phyloP scores from a whole-genome alignment of 495 filamentous ascomycete genomes.

The Penicillium macrosclerotiorum region DNA sequence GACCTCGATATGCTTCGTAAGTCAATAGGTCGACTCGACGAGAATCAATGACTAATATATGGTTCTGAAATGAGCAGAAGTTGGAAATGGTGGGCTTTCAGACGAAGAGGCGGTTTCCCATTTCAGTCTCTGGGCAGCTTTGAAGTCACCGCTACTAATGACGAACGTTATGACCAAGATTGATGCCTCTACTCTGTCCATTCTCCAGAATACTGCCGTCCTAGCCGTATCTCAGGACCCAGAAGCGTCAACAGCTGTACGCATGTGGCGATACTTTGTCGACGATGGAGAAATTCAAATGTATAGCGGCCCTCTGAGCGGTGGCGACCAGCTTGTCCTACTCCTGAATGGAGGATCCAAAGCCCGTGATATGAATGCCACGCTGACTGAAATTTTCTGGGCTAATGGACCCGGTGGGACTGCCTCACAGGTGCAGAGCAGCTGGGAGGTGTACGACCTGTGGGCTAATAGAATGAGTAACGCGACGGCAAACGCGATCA shows the following conservation, averaged over 20 bases:
- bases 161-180: constrained; percentile 30
- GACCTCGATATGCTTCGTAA: constrained; percentile 54
- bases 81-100: constrained; percentile 58
- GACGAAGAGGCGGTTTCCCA: constrained; percentile 36
- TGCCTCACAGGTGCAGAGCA: constrained; percentile 30
- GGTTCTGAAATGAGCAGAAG: constrained; percentile 54
- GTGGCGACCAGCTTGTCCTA: constrained; percentile 46
- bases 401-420: constrained; percentile 40
- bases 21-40: too few species aligned
- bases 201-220: constrained; percentile 41
- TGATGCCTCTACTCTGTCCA: constrained; percentile 28
- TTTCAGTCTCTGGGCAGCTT: constrained; percentile 35
- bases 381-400: constrained; percentile 54
- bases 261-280: constrained; percentile 40
- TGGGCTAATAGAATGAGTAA: constrained; percentile 55
- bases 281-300: constrained; percentile 44
- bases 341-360: constrained; percentile 47
- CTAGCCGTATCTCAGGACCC: constrained; percentile 49
- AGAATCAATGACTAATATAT: too few species aligned
- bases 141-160: constrained; percentile 39
- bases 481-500: constrained; percentile 39
- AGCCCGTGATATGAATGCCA: constrained; percentile 45
- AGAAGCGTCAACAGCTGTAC: constrained; percentile 28
- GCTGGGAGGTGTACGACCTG: constrained; percentile 56
- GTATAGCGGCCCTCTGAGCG: constrained; percentile 45